Conservation (phyloP, 805 yeast species). For the Wickerhamomyces mucosus region DNA sequence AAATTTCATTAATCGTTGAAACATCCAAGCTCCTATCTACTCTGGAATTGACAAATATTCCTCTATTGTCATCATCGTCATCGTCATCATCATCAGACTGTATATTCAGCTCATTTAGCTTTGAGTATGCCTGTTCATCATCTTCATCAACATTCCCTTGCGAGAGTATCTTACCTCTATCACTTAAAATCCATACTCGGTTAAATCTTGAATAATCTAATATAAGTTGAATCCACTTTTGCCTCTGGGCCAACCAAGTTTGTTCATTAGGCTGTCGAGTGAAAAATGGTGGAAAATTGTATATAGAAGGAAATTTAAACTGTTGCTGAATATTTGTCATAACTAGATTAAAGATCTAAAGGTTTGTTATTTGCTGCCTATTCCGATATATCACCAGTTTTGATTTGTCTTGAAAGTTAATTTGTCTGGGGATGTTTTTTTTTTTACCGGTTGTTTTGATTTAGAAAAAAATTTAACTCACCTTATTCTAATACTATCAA, state of each 20-base stretch:
- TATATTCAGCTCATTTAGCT: constrained; percentile 3
- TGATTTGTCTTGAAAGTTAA: too few relatives aligned
- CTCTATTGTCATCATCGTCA: constrained; percentile 3
- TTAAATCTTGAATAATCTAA: constrained; percentile 49
- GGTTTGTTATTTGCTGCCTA: too few relatives aligned
- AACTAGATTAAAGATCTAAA: too few relatives aligned
- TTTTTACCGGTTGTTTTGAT: too few relatives aligned
- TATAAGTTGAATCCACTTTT: constrained; percentile 67
- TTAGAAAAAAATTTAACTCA: too few relatives aligned
- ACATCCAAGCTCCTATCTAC: constrained; percentile 46
- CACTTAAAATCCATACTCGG: constrained; percentile 44
- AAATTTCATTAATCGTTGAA: constrained; percentile 46
- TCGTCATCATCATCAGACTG: constrained; percentile 11
- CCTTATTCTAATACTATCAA: too few relatives aligned
- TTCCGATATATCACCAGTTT: too few relatives aligned
- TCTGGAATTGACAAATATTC: constrained; percentile 38
- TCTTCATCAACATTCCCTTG: constrained; percentile 10
- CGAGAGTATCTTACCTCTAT: constrained; percentile 22
- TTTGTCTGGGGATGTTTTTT: too few relatives aligned
- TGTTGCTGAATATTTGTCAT: too few relatives aligned
- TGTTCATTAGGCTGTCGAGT: constrained; percentile 82
- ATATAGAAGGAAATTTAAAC: constrained; percentile 10
- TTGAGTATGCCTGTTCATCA: constrained; percentile 13
- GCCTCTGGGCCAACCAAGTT: constrained; percentile 66
- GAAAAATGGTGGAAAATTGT: constrained; percentile 80